Evolutionary conservation across 208 protist species (phyloP).

Genomic region (Wallacemonas sp.): DNA sequence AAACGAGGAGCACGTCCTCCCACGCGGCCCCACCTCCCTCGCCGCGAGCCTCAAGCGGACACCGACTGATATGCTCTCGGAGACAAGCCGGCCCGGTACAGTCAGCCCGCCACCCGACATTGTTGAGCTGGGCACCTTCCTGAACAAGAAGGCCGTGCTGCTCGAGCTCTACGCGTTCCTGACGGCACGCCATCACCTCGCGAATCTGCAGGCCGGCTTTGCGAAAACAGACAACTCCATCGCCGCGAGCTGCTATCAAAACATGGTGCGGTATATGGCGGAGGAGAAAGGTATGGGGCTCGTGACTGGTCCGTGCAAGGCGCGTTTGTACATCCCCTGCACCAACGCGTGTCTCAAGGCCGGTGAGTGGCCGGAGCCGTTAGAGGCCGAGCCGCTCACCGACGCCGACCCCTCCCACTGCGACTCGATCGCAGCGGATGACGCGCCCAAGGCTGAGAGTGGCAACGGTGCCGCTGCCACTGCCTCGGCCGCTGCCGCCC

Average conservation of each 20-base stretch:
- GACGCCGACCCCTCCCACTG: not conserved
- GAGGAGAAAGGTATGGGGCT: not conserved
- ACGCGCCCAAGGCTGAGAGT: not conserved
- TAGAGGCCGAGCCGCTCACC: not conserved
- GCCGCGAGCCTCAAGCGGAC: not conserved
- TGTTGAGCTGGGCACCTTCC: not conserved
- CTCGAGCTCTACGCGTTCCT: constrained; percentile 14
- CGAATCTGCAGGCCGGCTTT: not conserved
- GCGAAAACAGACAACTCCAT: not conserved
- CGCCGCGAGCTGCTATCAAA: not conserved
- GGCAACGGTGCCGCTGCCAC: not conserved
- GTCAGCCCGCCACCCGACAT: not conserved
- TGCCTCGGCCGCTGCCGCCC: not conserved
- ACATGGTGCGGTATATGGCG: not conserved
- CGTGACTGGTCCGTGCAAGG: not conserved
- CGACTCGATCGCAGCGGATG: no score
- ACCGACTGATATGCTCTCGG: no score
- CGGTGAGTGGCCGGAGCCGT: not conserved
- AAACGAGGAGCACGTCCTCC: not conserved
- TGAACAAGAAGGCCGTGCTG: constrained; percentile 13
- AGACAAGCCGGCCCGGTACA: no score
- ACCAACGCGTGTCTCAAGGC: not conserved
- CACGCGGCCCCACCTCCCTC: not conserved
- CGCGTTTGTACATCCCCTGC: not conserved
- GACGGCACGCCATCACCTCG: not conserved